A percentile compares a stretch with the other conserved stretches of the same genome.
Conservation (phyloP, 768 basidiomycete genomes). For the Favolaschia claudopus region DNA sequence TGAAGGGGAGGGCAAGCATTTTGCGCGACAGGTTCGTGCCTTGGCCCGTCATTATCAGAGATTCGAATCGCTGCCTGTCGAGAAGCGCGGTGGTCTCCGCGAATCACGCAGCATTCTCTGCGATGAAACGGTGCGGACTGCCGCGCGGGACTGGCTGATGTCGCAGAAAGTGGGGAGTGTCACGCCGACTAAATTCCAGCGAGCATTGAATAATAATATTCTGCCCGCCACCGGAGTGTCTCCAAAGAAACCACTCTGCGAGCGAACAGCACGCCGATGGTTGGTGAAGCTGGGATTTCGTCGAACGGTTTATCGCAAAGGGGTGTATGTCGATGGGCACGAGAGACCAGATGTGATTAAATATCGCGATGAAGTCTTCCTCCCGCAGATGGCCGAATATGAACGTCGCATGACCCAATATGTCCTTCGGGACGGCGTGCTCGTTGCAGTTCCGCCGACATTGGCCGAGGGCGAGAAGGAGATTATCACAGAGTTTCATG, state of each 20-base stretch:
- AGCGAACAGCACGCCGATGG: conserved; percentile 46
- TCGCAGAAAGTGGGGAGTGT: conserved; percentile 35
- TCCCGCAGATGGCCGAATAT: conserved; percentile 23
- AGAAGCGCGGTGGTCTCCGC: conserved; percentile 32
- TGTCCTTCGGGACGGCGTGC: conserved; percentile 25
- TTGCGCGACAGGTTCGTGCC: conserved; percentile 36
- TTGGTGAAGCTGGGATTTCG: conserved; percentile 43
- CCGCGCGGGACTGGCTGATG: conserved; percentile 29
- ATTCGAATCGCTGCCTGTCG: conserved; percentile 41
- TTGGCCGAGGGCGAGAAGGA: conserved; percentile 31
- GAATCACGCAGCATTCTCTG: conserved; percentile 25
- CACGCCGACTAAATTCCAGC: conserved; percentile 34
- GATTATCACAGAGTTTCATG: conserved; percentile 39
- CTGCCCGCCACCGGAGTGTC: conserved; percentile 40
- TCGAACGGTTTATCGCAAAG: conserved; percentile 35
- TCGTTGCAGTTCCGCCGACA: conserved; percentile 27
- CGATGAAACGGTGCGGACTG: conserved; percentile 31
- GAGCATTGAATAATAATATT: conserved; percentile 37
- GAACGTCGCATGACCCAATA: conserved; percentile 25
- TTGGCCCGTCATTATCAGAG: conserved; percentile 46
- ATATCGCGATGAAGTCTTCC: conserved; percentile 25
- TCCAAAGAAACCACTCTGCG: conserved; percentile 31
- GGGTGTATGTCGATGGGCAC: conserved; percentile 48
- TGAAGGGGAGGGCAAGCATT: conserved; percentile 36
- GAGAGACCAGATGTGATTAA: conserved; percentile 32